These are phyloP conservation scores for Papiliotrema terrestris DNA, from an alignment of 1,284 basidiomycete genomes.

Conservation along the genomic window DNA sequence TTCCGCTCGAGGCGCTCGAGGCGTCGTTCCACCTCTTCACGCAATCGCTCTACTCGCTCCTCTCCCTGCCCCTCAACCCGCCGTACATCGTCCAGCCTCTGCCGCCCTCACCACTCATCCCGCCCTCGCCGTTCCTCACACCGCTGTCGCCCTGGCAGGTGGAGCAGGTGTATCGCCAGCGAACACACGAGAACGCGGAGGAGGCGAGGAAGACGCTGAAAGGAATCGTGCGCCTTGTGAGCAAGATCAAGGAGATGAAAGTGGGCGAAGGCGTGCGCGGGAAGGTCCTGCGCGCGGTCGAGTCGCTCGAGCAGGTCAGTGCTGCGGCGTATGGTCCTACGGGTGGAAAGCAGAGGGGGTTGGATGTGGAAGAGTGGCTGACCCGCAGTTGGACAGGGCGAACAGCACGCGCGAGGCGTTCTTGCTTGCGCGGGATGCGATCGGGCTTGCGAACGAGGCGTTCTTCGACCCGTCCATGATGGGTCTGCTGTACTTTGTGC, in stretches of 20 bases:
- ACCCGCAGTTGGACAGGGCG: constrained; percentile 10
- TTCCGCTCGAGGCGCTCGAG: constrained; percentile 50
- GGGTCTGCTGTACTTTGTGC: constrained; percentile 82
- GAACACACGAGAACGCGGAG: constrained; percentile 67
- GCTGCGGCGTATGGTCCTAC: no score
- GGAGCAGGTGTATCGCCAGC: constrained; percentile 66
- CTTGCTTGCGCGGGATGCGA: constrained; percentile 62
- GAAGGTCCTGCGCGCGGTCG: constrained; percentile 66
- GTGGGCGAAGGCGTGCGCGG: constrained; percentile 69
- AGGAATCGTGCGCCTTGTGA: constrained; percentile 76
- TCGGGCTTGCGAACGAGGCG: constrained; percentile 73
- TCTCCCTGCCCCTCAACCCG: constrained; percentile 71
- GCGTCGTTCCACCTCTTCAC: constrained; percentile 68
- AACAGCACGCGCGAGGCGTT: constrained; percentile 48
- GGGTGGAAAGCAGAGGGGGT: no score
- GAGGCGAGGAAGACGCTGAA: constrained; percentile 68
- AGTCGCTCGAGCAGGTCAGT: constrained; percentile 66
- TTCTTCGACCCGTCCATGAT: constrained; percentile 98
- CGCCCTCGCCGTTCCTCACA: constrained; percentile 16
- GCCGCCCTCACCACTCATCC: constrained; percentile 6
- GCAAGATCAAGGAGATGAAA: constrained; percentile 85
- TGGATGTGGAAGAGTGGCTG: no score
- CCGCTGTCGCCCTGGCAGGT: constrained; percentile 61
- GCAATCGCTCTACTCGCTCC: constrained; percentile 67
- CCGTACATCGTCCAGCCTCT: constrained; percentile 21